Evolutionary conservation across 2,329 filamentous ascomycete genomes (phyloP).

Genomic region (Phaeophleospora eucalypticola): DNA sequence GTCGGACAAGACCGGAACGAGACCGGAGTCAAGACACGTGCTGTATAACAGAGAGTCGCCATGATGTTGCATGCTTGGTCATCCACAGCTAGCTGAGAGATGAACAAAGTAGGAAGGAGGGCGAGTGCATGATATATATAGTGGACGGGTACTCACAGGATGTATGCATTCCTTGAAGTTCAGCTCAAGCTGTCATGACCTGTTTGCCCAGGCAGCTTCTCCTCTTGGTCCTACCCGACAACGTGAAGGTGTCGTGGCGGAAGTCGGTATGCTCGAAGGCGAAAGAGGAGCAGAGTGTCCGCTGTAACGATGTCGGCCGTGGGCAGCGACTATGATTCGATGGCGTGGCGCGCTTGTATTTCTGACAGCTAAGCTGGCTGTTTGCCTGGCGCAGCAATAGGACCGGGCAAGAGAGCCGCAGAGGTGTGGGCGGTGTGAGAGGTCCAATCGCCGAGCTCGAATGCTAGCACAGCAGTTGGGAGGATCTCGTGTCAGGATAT

Average conservation of each 20-base stretch:
- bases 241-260: conserved; percentile 16
- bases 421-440: conserved; percentile 7
- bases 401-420: conserved; percentile 10
- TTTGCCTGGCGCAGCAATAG: conserved; percentile 16
- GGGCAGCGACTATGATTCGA: conserved; percentile 4
- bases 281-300: conserved; percentile 3
- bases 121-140: conserved; percentile 18
- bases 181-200: conserved; percentile 20
- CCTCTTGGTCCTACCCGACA: conserved; percentile 16
- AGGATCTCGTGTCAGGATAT: conserved; percentile 16
- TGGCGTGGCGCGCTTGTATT: conserved; percentile 4
- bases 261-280: conserved; percentile 1
- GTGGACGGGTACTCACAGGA: conserved; percentile 26
- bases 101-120: conserved; percentile 1
- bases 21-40: conserved; percentile 4
- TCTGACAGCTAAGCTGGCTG: conserved; percentile 11
- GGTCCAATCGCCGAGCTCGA: conserved; percentile 14
- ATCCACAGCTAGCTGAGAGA: not conserved
- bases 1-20: conserved; percentile 2
- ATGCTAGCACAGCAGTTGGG: conserved; percentile 17
- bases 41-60: conserved; percentile 1
- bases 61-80: conserved; percentile 9
- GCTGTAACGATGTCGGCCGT: conserved; percentile 15
- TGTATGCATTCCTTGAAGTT: conserved; percentile 27
- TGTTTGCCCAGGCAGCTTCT: conserved; percentile 15